phyloP scores from a whole-genome alignment of 2,329 filamentous ascomycete genomes.

The Ceratocystiopsis sp. region DNA sequence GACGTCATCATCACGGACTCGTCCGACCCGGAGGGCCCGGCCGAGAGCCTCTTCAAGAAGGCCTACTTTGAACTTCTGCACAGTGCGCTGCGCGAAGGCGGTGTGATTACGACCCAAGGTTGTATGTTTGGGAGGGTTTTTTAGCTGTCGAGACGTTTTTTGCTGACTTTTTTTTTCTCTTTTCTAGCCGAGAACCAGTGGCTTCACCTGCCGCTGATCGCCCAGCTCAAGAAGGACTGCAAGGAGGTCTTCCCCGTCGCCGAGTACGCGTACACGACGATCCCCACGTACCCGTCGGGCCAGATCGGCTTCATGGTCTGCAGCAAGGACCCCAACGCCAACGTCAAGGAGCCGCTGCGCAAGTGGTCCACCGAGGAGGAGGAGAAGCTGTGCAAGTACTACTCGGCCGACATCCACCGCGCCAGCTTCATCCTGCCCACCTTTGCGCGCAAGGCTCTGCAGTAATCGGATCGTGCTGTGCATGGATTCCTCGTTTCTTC shows the following conservation, averaged over 20 bases:
- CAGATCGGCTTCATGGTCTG: constrained; percentile 99
- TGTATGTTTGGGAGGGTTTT: constrained; percentile 51
- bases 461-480: constrained; percentile 21
- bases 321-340: constrained; percentile 74
- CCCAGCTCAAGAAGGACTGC: constrained; percentile 91
- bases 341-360: constrained; percentile 75
- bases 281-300: constrained; percentile 95
- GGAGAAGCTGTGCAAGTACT: constrained; percentile 86
- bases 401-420: constrained; percentile 93
- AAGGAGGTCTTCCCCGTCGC: constrained; percentile 91
- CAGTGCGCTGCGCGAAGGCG: constrained; percentile 80
- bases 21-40: constrained; percentile 90
- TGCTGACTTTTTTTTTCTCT: not conserved
- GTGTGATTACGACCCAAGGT: constrained; percentile 99
- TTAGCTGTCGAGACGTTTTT: constrained; percentile 7
- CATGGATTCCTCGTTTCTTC: too few species aligned
- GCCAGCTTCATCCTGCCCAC: constrained; percentile 85
- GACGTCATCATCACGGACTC: constrained; percentile 99
- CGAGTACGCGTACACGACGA: constrained; percentile 98
- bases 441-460: constrained; percentile 67
- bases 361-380: constrained; percentile 75
- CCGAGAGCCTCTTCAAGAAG: constrained; percentile 95
- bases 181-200: constrained; percentile 88
- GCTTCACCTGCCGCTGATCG: constrained; percentile 90
- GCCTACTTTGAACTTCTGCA: constrained; percentile 92